These are phyloP conservation scores for Hygrocybe coccinea DNA, from an alignment of 768 basidiomycete species.

Conservation along the genomic window DNA sequence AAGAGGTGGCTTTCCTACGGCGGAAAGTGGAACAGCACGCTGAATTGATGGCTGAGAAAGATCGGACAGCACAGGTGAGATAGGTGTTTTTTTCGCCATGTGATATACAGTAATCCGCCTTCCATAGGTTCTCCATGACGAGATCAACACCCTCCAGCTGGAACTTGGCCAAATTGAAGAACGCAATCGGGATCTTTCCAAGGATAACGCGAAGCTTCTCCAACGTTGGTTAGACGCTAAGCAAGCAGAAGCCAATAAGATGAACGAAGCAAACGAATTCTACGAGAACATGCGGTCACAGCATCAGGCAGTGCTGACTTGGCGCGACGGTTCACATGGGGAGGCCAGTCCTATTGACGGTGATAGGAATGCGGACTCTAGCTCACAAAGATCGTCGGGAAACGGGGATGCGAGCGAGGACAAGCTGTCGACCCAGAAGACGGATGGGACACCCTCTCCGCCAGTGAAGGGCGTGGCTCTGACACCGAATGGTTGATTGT, in stretches of 20 bases:
- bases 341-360: slow-evolving; percentile 22
- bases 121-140: slow-evolving; percentile 83
- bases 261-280: slow-evolving; percentile 91
- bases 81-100: slow-evolving; percentile 6
- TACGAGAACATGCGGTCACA: slow-evolving; percentile 82
- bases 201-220: slow-evolving; percentile 91
- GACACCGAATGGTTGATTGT: slow-evolving; percentile 91
- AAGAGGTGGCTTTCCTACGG: slow-evolving; percentile 65
- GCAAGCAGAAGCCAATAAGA: slow-evolving; percentile 85
- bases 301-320: slow-evolving; percentile 57
- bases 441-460: slow-evolving; percentile 72
- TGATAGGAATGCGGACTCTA: slow-evolving; percentile 29
- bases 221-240: slow-evolving; percentile 97
- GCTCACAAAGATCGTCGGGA: slow-evolving; percentile 50
- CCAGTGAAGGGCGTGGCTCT: slow-evolving; percentile 65
- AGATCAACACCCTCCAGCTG: slow-evolving; percentile 85
- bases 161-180: slow-evolving; percentile 88
- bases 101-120: slow-evolving; percentile 8
- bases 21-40: slow-evolving; percentile 79
- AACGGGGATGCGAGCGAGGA: slow-evolving; percentile 58
- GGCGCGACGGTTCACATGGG: slow-evolving; percentile 43
- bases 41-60: slow-evolving; percentile 85
- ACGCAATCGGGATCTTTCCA: slow-evolving; percentile 77
- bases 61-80: slow-evolving; percentile 82
- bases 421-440: slow-evolving; percentile 46